Evolutionary conservation across 768 basidiomycete genomes (phyloP), one percentile per base, ranked within the genome.

Genomic region (Rhizopogon sp.): DNA sequence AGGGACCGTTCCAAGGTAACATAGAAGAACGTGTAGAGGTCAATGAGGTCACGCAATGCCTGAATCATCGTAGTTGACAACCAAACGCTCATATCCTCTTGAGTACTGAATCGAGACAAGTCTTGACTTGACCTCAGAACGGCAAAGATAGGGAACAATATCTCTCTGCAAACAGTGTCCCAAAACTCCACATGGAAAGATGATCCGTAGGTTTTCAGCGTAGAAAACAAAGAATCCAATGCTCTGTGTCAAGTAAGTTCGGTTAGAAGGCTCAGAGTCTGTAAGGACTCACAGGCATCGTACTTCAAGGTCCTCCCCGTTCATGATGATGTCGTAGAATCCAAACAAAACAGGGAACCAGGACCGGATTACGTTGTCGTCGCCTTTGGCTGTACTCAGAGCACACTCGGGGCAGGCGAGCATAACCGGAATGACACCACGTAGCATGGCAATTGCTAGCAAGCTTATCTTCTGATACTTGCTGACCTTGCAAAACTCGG

Each of bases 311-410:
- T 99, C 97, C 69, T 98, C 97, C 16, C 93, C 97, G 58, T 97
- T 98, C 96, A 99, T 98, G 67, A 99, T 96, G 53, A 99, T 96
- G 69, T 98, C 97, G 71, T 95, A 98, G 75, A 98, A 98, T n/a
- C 90, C 89, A 66, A 98, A 96, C 39, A 98, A 76, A 2, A 93
- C 85, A 0, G 97, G 97, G 76, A 90, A 94, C 97, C 97, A 99
- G 70, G 87, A 98, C 62, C 86, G 88, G 72, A 98, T 88, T 90
- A 94, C 95, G 29, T 82, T 84, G 58, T 97, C 96, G 56, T 90
- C 88, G 61, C 76, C 76, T 0, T 74, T 68, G n/a, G 69, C 65
- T n/a, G 67, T 63, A 16, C 60, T 58, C 17, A 77, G 67, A 25
- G 73, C 68, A 57, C 83, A 85, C 33, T 95, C 93, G 0, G 93